Conservation (phyloP, 345 rosid genomes). For the Citrus trifoliata region DNA sequence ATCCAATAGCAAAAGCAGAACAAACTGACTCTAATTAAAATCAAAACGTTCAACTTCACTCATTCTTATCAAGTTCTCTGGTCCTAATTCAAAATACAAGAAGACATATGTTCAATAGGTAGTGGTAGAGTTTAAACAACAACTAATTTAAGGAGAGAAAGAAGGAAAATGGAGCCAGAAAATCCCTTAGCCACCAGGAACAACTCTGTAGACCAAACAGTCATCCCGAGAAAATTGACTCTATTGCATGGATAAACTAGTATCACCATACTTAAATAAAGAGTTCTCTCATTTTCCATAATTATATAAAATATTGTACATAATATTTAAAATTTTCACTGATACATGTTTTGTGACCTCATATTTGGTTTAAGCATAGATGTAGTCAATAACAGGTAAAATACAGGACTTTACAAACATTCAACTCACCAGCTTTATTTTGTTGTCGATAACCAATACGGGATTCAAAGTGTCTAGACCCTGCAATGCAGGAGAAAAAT, state of each 20-base stretch:
- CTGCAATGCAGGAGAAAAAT: constrained; percentile 25
- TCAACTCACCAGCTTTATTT: constrained; percentile 52
- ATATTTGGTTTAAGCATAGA: not conserved
- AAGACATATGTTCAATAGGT: not conserved
- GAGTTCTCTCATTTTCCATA: not conserved
- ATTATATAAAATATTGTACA: not conserved
- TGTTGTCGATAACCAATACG: constrained; percentile 45
- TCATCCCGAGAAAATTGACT: not conserved
- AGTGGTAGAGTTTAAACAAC: not conserved
- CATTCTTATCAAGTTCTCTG: not conserved
- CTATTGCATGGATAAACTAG: not conserved
- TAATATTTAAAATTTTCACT: not conserved
- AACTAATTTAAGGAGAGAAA: not conserved
- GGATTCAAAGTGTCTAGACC: constrained; percentile 59
- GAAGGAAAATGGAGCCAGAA: not conserved
- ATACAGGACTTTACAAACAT: not conserved
- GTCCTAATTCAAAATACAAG: not conserved
- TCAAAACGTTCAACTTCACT: not conserved
- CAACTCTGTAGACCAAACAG: not conserved
- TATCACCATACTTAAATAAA: not conserved
- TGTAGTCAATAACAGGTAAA: not conserved
- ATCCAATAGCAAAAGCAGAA: not conserved
- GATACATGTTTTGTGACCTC: not conserved
- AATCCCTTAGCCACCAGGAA: not conserved
- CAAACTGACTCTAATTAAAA: not conserved